These are phyloP conservation scores for Brassica hybrid DNA, from an alignment of 441 rosid genomes.

Conservation along the genomic window DNA sequence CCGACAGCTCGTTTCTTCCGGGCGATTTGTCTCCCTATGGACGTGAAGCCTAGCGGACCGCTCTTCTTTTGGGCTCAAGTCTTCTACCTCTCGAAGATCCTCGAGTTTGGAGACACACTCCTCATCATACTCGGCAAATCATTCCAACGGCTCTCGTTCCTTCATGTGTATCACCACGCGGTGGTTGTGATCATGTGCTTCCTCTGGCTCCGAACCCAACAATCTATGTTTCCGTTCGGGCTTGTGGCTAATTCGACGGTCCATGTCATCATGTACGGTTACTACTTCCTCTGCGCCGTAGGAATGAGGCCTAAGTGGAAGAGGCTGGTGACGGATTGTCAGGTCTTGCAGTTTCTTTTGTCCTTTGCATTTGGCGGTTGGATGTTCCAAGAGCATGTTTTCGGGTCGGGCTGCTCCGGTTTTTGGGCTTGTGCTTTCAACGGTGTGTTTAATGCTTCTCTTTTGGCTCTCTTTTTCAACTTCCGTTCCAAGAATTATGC, in stretches of 20 bases:
- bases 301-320: conserved; percentile 71
- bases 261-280: conserved; percentile 69
- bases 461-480: conserved; percentile 57
- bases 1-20: conserved; percentile 26
- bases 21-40: conserved; percentile 55
- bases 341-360: conserved; percentile 61
- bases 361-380: conserved; percentile 50
- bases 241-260: conserved; percentile 61
- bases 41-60: conserved; percentile 53
- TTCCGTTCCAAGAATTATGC: conserved; percentile 57
- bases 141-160: conserved; percentile 27
- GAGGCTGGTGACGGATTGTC: conserved; percentile 67
- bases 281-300: conserved; percentile 55
- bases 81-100: conserved; percentile 1
- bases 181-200: conserved; percentile 69
- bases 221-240: conserved; percentile 62
- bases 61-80: conserved; percentile 51
- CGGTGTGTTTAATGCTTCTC: conserved; percentile 58
- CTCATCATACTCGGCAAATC: conserved; percentile 1
- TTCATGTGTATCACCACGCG: conserved; percentile 77
- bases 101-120: conserved; percentile 2
- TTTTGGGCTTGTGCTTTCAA: conserved; percentile 61
- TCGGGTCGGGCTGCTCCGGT: conserved; percentile 67
- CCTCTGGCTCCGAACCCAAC: conserved; percentile 52
- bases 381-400: conserved; percentile 52